These are phyloP conservation scores for Caulochytrium protostelioides DNA, from an alignment of 371 early-diverging fungal species.

Conservation along the genomic window DNA sequence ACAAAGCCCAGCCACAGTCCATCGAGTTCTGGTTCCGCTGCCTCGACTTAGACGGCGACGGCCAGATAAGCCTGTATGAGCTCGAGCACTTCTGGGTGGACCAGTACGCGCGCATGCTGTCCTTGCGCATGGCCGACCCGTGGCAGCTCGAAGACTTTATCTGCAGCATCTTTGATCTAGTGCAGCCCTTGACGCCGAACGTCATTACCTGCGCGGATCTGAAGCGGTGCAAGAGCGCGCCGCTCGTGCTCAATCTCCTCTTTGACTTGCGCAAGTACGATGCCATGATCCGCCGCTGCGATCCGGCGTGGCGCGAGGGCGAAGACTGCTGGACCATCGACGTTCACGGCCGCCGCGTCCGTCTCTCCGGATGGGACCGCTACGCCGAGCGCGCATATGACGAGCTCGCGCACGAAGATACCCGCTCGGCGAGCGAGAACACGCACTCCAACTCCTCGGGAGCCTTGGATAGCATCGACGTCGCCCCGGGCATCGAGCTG, in stretches of 20 bases:
- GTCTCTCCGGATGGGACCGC: constrained; percentile 21
- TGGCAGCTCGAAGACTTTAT: constrained; percentile 45
- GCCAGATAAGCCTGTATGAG: constrained; percentile 60
- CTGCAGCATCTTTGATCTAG: constrained; percentile 48
- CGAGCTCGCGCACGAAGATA: constrained; percentile 22
- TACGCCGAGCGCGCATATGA: constrained; percentile 25
- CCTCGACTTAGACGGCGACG: constrained; percentile 77
- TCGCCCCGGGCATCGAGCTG: too few relatives aligned
- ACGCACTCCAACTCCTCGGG: too few relatives aligned
- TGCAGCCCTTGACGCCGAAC: constrained; percentile 28
- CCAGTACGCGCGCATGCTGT: constrained; percentile 44
- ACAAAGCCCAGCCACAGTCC: constrained; percentile 50
- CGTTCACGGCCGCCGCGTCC: neutral
- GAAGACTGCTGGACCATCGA: constrained; percentile 17
- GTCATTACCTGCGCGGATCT: constrained; percentile 41
- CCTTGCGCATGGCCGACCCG: constrained; percentile 30
- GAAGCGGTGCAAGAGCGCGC: constrained; percentile 26
- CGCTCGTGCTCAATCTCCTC: constrained; percentile 47
- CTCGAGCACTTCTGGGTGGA: constrained; percentile 61
- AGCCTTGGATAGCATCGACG: too few relatives aligned
- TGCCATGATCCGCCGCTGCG: constrained; percentile 15
- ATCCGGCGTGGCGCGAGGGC: constrained; percentile 21
- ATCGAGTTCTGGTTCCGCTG: constrained; percentile 87
- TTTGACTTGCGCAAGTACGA: constrained; percentile 46
- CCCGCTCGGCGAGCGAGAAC: neutral